These are phyloP conservation scores for Picea abies DNA, from an alignment of 83 land plant genomes.

Conservation along the genomic window DNA sequence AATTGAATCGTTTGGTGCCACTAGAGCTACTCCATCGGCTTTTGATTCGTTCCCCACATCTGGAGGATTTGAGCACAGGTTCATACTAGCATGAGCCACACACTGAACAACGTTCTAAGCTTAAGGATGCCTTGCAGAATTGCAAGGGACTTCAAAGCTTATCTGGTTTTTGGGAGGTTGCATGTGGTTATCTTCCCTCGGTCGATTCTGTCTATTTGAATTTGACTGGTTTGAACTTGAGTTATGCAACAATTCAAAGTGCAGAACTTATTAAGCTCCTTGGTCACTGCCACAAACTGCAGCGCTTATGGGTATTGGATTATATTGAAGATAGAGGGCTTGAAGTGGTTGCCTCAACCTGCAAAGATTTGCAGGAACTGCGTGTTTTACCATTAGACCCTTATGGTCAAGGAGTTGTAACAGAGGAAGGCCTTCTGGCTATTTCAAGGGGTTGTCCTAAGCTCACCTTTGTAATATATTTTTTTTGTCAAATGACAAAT, in stretches of 20 bases:
- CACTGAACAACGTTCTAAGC: conserved; percentile 15
- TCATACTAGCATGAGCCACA: conserved; percentile 46
- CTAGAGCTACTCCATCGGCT: conserved; percentile 28
- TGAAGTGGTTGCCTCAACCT: too few species aligned
- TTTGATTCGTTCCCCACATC: conserved; percentile 24
- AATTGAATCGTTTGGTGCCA: conserved; percentile 50
- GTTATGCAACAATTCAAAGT: too few species aligned
- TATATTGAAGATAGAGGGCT: conserved; percentile 38
- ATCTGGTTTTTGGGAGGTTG: too few species aligned
- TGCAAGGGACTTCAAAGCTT: too few species aligned
- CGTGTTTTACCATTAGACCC: conserved; percentile 54
- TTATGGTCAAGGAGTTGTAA: conserved; percentile 27
- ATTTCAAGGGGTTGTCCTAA: conserved; percentile 30
- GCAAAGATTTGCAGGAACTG: conserved; percentile 51
- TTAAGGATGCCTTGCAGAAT: too few species aligned
- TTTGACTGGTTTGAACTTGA: too few species aligned
- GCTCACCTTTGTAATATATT: too few species aligned
- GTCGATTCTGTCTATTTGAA: too few species aligned
- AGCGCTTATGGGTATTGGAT: conserved; percentile 16
- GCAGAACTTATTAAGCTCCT: too few species aligned
- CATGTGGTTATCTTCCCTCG: too few species aligned
- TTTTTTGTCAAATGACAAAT: too few species aligned
- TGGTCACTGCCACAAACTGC: conserved; percentile 3
- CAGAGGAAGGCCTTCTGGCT: conserved; percentile 65
- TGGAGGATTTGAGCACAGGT: conserved; percentile 66